Conservation (phyloP, 2,329 filamentous ascomycete species). For the Blumeria hordei region DNA sequence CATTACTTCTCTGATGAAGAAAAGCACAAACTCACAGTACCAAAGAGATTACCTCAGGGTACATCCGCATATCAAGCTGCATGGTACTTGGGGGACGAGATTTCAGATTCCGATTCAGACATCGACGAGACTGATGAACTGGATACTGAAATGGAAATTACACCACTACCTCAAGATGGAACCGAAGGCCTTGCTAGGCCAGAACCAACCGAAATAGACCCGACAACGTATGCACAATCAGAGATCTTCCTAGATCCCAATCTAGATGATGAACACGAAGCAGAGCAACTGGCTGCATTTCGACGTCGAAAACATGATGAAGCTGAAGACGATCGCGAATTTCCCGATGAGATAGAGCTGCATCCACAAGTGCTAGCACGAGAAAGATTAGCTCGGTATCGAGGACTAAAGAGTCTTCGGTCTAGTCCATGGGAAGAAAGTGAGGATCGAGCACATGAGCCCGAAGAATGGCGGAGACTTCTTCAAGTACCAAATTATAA, state of each 20-base stretch:
- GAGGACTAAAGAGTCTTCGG: slow-evolving; percentile 76
- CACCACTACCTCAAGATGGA: slow-evolving; percentile 58
- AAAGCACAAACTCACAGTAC: slow-evolving; percentile 29
- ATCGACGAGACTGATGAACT: slow-evolving; percentile 45
- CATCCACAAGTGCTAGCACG: slow-evolving; percentile 67
- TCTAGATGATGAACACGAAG: slow-evolving; percentile 60
- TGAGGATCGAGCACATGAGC: slow-evolving; percentile 69
- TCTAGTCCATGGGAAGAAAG: slow-evolving; percentile 74
- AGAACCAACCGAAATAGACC: slow-evolving; percentile 50
- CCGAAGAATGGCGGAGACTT: slow-evolving; percentile 69
- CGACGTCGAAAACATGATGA: slow-evolving; percentile 56
- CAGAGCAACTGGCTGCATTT: slow-evolving; percentile 59
- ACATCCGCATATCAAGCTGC: slow-evolving; percentile 87
- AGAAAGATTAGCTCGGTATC: slow-evolving; percentile 65
- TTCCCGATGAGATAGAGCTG: slow-evolving; percentile 91
- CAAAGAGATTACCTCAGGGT: slow-evolving; percentile 63
- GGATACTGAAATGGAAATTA: slow-evolving; percentile 27
- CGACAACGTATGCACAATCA: slow-evolving; percentile 79
- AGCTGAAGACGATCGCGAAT: slow-evolving; percentile 74
- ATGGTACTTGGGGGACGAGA: slow-evolving; percentile 61
- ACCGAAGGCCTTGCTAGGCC: slow-evolving; percentile 42
- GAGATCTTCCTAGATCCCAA: slow-evolving; percentile 63
- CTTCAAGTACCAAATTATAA: slow-evolving; percentile 80
- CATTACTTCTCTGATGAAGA: slow-evolving; percentile 94
- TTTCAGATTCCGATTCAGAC: slow-evolving; percentile 65